phyloP scores from a whole-genome alignment of 2,329 filamentous ascomycete genomes.

The Albifimbria verrucaria region DNA sequence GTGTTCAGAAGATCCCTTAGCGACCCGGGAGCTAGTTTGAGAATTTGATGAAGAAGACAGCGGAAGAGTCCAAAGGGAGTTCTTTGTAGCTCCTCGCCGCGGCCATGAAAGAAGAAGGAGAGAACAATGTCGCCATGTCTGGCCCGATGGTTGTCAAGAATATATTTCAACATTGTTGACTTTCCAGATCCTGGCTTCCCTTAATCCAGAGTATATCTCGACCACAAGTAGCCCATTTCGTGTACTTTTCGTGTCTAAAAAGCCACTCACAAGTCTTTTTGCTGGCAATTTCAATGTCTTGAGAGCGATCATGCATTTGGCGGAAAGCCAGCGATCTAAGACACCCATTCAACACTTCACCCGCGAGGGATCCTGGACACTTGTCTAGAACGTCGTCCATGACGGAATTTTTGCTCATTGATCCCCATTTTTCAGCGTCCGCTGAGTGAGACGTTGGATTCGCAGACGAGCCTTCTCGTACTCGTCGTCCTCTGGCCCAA shows the following conservation, averaged over 20 bases:
- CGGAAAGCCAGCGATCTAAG: conserved; percentile 4
- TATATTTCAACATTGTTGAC: conserved; percentile 28
- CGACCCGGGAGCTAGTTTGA: too few relatives aligned
- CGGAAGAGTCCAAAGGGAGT: conserved; percentile 1
- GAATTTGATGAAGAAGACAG: conserved; percentile 10
- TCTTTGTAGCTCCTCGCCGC: conserved; percentile 3
- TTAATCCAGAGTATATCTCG: conserved; percentile 28
- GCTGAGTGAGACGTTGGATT: too few relatives aligned
- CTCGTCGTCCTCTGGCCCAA: not conserved
- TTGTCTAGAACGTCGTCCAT: too few relatives aligned
- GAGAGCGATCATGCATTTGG: conserved; percentile 1
- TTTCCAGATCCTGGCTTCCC: conserved; percentile 35
- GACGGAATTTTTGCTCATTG: too few relatives aligned
- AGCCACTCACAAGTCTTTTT: conserved; percentile 4
- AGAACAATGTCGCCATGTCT: conserved; percentile 14
- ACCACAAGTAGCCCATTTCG: not conserved
- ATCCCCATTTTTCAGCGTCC: too few relatives aligned
- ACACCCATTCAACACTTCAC: not conserved
- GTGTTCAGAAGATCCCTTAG: conserved; percentile 11
- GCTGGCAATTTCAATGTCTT: conserved; percentile 1
- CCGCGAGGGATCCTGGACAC: not conserved
- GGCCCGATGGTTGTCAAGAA: not conserved
- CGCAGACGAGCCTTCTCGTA: not conserved
- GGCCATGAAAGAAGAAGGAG: conserved; percentile 31
- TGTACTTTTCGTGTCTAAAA: not conserved